Conservation (phyloP, 2,329 filamentous ascomycete species). For the Chaetomiaceae sp. region DNA sequence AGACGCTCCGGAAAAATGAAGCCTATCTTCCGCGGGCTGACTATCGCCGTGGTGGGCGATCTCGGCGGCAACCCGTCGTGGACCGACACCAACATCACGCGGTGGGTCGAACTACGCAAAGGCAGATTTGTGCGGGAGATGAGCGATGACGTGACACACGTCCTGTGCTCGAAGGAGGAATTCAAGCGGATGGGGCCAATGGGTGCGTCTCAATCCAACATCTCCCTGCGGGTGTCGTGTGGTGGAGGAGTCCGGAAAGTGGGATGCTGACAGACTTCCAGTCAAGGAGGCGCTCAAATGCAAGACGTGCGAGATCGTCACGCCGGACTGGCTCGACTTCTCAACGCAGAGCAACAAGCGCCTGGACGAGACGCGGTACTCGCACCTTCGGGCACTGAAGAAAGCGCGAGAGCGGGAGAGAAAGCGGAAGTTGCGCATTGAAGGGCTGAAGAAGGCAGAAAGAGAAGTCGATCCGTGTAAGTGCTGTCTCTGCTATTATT, state of each 20-base stretch:
- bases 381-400: conserved; percentile 24
- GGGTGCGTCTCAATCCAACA: conserved; percentile 25
- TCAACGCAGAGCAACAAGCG: conserved; percentile 30
- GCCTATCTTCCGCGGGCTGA: conserved; percentile 23
- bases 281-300: conserved; percentile 35
- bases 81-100: conserved; percentile 50
- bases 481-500: too few species aligned
- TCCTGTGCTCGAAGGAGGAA: conserved; percentile 59
- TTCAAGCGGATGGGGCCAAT: conserved; percentile 43
- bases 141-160: conserved; percentile 58
- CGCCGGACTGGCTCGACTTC: conserved; percentile 48
- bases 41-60: conserved; percentile 51
- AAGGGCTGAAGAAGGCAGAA: conserved; percentile 31
- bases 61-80: conserved; percentile 42
- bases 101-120: conserved; percentile 59
- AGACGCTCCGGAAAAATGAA: conserved; percentile 11
- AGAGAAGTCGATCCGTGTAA: conserved; percentile 46
- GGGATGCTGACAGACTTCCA: conserved; percentile 9
- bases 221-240: too few species aligned
- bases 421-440: conserved; percentile 28
- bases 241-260: too few species aligned
- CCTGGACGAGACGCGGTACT: conserved; percentile 35
- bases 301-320: conserved; percentile 37
- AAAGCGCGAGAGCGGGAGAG: conserved; percentile 35
- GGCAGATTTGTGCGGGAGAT: conserved; percentile 50